Percentiles rank a stretch among this genome's conserved stretches.
Conservation (phyloP, 2,329 filamentous ascomycete genomes). For the Nemania sp. region DNA sequence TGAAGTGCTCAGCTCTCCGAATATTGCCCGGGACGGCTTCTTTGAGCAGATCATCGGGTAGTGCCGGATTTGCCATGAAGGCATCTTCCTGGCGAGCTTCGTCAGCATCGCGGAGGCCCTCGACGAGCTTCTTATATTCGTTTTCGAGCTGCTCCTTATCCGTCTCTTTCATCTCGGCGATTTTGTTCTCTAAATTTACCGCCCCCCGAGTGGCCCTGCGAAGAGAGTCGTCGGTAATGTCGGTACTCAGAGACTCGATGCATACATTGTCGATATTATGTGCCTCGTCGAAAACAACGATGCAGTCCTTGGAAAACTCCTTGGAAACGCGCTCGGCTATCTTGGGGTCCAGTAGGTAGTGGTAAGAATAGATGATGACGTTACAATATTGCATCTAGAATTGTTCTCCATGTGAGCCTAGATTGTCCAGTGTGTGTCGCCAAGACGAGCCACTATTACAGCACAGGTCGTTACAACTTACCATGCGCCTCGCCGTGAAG, state of each 20-base stretch:
- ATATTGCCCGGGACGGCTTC: constrained; percentile 98
- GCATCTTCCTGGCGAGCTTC: constrained; percentile 90
- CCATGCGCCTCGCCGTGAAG: constrained; percentile 93
- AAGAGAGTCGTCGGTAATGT: constrained; percentile 92
- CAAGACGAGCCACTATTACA: neutral
- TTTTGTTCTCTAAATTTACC: constrained; percentile 86
- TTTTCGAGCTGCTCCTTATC: constrained; percentile 93
- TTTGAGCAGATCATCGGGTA: constrained; percentile 91
- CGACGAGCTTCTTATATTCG: constrained; percentile 93
- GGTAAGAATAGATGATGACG: constrained; percentile 99
- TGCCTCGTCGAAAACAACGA: constrained; percentile 97
- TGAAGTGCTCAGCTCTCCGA: constrained; percentile 90
- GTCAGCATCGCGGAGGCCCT: constrained; percentile 85
- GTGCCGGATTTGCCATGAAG: constrained; percentile 94
- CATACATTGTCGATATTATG: constrained; percentile 99
- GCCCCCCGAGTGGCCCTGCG: constrained; percentile 89
- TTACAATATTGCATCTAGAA: constrained; percentile 95
- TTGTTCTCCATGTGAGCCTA: constrained; percentile 16
- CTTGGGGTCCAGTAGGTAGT: constrained; percentile 96
- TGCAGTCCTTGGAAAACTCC: constrained; percentile 96
- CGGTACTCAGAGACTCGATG: constrained; percentile 95
- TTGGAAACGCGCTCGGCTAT: constrained; percentile 95
- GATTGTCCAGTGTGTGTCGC: neutral
- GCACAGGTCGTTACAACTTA: constrained; percentile 48
- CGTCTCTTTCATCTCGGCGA: constrained; percentile 91